A percentile compares a stretch with the other conserved stretches of the same genome.
phyloP scores from a whole-genome alignment of 2,329 filamentous ascomycete species.

The Penicillium sp. region DNA sequence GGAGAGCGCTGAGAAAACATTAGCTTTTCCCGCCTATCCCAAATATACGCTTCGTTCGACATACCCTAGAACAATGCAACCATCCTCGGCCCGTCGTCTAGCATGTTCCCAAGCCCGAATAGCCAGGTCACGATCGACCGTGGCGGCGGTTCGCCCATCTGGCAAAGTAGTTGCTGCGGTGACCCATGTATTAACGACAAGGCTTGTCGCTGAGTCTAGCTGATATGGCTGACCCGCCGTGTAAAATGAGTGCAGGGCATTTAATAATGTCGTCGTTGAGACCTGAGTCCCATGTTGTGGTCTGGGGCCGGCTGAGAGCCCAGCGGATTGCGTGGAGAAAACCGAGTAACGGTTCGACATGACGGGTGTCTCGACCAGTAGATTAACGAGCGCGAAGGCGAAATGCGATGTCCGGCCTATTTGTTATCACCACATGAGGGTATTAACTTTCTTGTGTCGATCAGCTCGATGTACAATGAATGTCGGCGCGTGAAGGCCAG shows the following conservation, averaged over 20 bases:
- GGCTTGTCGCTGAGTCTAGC: constrained; percentile 82
- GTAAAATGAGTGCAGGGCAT: constrained; percentile 86
- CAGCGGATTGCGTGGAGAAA: constrained; percentile 59
- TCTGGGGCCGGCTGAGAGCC: constrained; percentile 50
- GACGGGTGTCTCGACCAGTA: constrained; percentile 26
- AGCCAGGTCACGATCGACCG: constrained; percentile 74
- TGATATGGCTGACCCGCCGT: constrained; percentile 75
- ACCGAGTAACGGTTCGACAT: constrained; percentile 62
- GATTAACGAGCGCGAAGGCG: constrained; percentile 1
- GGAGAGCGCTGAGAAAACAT: constrained; percentile 64
- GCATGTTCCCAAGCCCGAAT: constrained; percentile 94
- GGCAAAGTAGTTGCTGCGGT: constrained; percentile 69
- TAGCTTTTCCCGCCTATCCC: constrained; percentile 5
- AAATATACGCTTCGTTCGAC: constrained; percentile 27
- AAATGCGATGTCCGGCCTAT: constrained; percentile 9
- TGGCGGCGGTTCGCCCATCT: constrained; percentile 68
- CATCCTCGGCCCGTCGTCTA: constrained; percentile 87
- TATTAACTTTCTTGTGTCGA: neutral
- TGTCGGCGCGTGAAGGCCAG: neutral
- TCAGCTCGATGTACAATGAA: constrained; percentile 1
- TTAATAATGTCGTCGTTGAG: constrained; percentile 88
- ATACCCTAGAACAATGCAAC: constrained; percentile 84
- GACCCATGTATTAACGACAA: constrained; percentile 94
- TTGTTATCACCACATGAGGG: constrained; percentile 10
- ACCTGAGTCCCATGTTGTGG: constrained; percentile 71